Evolutionary conservation across 345 rosid genomes (phyloP).

Genomic region (Garcia nutans): DNA sequence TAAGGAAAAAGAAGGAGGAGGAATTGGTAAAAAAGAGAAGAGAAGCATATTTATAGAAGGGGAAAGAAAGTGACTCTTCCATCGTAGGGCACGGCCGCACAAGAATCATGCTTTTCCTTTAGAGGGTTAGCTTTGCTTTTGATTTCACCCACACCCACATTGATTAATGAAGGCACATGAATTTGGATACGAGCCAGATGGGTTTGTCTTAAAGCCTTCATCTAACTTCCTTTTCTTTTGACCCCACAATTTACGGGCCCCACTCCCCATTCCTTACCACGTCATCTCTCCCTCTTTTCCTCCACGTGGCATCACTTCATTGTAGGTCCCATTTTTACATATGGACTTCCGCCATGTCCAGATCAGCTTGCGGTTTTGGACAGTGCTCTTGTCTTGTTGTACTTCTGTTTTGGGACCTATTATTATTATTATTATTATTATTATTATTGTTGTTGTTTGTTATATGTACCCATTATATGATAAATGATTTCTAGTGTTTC

Average conservation of each 20-base stretch:
- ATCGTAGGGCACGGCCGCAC: conserved; percentile 33
- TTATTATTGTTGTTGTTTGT: not conserved
- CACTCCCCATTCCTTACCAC: conserved; percentile 16
- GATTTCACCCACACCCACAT: conserved; percentile 29
- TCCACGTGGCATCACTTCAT: conserved; percentile 23
- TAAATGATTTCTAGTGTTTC: conserved; percentile 21
- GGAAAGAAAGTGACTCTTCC: conserved; percentile 31
- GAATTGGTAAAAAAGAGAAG: conserved; percentile 2
- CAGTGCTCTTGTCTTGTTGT: conserved; percentile 5
- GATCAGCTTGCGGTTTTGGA: conserved; percentile 18
- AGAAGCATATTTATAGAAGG: conserved; percentile 20
- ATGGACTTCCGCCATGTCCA: conserved; percentile 19
- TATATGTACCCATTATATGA: not conserved
- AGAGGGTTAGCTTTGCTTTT: conserved; percentile 38
- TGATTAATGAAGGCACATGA: conserved; percentile 57
- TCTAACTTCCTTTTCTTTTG: conserved; percentile 17
- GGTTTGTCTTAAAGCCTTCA: conserved; percentile 41
- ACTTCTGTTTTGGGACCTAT: conserved; percentile 4
- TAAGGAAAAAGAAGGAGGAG: not conserved
- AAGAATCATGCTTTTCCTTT: conserved; percentile 50
- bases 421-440: too few relatives aligned
- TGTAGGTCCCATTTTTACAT: conserved; percentile 18
- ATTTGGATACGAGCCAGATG: conserved; percentile 40
- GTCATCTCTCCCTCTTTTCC: conserved; percentile 1
- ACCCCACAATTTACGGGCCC: conserved; percentile 12